Percentiles rank a stretch among this genome's conserved stretches.
These are phyloP conservation scores for Abrus pulchellus DNA, from an alignment of 306 rosid genomes.

Conservation along the genomic window DNA sequence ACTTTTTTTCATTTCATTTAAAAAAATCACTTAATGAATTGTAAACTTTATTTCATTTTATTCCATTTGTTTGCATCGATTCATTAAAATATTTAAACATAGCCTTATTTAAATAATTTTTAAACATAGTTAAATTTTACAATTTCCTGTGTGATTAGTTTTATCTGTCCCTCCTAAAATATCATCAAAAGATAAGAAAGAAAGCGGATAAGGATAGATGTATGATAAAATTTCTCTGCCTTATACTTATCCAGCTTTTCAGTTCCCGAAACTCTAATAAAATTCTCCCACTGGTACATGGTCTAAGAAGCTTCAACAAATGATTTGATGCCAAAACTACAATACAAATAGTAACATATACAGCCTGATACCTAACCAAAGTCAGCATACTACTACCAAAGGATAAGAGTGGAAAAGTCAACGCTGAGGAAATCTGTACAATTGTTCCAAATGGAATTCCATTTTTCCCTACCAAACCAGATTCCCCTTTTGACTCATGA, in stretches of 20 bases:
- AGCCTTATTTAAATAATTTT: background rate
- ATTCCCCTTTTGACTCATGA: background rate
- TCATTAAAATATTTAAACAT: background rate
- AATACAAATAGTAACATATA: conserved; percentile 10
- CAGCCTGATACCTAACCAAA: conserved; percentile 26
- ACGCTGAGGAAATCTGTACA: conserved; percentile 33
- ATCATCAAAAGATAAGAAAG: background rate
- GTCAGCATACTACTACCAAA: conserved; percentile 47
- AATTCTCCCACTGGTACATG: background rate
- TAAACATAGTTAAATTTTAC: background rate
- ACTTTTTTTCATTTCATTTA: background rate
- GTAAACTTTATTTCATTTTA: background rate
- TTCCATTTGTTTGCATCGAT: background rate
- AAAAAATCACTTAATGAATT: background rate
- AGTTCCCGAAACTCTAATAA: background rate
- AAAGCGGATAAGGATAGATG: conserved; percentile 10
- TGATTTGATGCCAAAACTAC: conserved; percentile 22
- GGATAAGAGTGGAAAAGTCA: conserved; percentile 37
- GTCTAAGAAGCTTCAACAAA: conserved; percentile 20
- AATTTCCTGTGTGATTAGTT: background rate
- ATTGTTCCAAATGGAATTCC: background rate
- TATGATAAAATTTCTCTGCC: conserved; percentile 23
- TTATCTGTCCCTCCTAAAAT: background rate
- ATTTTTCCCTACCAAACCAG: background rate
- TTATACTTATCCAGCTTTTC: conserved; percentile 19